Evolutionary conservation across 805 yeast genomes (phyloP), one percentile per base, ranked within the genome.

Genomic region (Hanseniaspora jakobsenii): DNA sequence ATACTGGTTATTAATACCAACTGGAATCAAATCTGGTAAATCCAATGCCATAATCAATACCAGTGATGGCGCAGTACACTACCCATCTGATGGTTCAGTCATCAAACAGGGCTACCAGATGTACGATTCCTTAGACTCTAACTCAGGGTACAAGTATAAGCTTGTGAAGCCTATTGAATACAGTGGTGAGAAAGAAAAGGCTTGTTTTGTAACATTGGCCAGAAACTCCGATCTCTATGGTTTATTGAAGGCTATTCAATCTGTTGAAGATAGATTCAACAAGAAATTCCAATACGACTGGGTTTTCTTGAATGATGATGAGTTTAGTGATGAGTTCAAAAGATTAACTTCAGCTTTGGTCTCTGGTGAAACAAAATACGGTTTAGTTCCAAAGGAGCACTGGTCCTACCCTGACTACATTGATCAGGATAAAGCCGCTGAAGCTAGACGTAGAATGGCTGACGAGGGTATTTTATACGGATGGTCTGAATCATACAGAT

Each of bases 301-400:
- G 96, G 91, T 86, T 22, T 91, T 89, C 61, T 69, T 89, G 54
- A 89, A 89, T 61, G 95, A 89, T 59, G 85, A 78, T 47, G 79
- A 72, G 38, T 91, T 89, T 64, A 69, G 75, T 41, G 86, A 83
- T 2, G 91, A 84, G 54, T 89, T 91, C 62, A 83, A 75, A 54
- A 63, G 65, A 22, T 71, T 75, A 23, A 81, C 94, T 12, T 50
- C 72, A 2, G 71, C 81, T 10, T 63, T 85, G 55, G 77, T 78
- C 13, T 76, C 87, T 27, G 97, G 97, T 51, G 69, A 60, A 6
- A 77, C 87, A 38, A 71, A 77, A 51, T 91, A 78, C 56, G 97
- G 94, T 37, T 47, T 70, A 36, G 78, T 89, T 53, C 91, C 89
- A n/a, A 66, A 69, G 40, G 85, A 80, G 47, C 89, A 85, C 51